Evolutionary conservation across 768 basidiomycete genomes (phyloP).

Genomic region (Clitopilus hobsonii): DNA sequence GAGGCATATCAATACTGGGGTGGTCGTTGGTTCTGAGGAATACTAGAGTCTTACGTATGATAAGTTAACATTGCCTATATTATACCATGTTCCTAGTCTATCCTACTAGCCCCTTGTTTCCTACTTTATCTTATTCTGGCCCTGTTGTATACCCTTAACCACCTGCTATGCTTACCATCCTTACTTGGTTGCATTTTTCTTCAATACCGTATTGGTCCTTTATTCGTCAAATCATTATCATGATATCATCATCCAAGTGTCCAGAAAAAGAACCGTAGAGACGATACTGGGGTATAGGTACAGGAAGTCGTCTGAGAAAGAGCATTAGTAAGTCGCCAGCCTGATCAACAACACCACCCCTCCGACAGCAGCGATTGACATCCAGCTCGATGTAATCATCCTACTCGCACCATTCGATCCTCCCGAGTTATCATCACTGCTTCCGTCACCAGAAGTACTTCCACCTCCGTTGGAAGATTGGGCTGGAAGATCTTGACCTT

Average conservation of each 20-base stretch:
- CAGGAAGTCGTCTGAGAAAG: no score
- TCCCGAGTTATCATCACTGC: background rate
- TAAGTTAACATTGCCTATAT: background rate
- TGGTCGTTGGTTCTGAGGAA: background rate
- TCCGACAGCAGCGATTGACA: background rate
- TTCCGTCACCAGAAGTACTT: background rate
- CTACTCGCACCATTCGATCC: no score
- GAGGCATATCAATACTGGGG: constrained; percentile 13
- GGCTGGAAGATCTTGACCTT: background rate
- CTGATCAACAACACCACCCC: background rate
- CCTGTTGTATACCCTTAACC: no score
- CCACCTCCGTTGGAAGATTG: background rate
- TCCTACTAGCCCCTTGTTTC: background rate
- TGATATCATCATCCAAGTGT: no score
- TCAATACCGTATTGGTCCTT: no score
- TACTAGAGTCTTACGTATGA: background rate
- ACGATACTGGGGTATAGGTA: no score
- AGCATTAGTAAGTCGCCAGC: background rate
- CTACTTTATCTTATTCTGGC: background rate
- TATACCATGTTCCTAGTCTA: background rate
- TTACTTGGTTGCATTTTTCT: no score
- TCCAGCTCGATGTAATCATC: background rate
- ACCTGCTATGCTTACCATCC: no score
- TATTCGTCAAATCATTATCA: no score
- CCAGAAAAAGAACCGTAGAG: no score